Base-by-base conservation (phyloP, 176 grass and related monocot genomes). In the Poa annua region DNA sequence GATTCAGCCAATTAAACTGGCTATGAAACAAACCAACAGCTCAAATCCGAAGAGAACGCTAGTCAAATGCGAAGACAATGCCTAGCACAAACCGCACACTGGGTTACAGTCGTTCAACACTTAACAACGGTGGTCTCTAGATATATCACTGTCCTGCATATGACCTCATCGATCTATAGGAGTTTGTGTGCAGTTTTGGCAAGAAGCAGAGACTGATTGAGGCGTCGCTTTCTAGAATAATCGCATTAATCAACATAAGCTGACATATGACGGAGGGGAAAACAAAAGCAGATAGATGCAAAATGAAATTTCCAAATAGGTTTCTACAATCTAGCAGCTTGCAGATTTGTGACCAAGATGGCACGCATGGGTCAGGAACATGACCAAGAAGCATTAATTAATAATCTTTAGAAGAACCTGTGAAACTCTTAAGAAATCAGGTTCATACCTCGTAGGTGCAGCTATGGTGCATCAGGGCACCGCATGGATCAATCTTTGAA, bases 401-500 rank as follows among this genome's bases (percentile, higher is more conserved):
- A 3, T 2, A n/a, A 33, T 67, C 15, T 22, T 15, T 39, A 20
- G 12, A 72, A 13, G 3, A 36, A 42, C 11, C 3, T 33, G 8
- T 41, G 21, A 60, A 66, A 32, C 70, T 45, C 14, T 9, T 6
- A 25, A 83, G 26, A 76, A 77, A 59, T 12, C 83, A 78, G 71
- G 57, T 6, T 49, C 7, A 11, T 88, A 84, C 88, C 88, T 85
- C 1, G 25, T 22, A 47, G 0, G 38, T 45, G 68, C 33, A 75
- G 34, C 54, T 38, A 77, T 22, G 48, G 24, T 11, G 45, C 19
- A 33, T 32, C 25, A 33, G 32, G 16, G 57, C 71, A 69, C 11
- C 8, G 36, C 49, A 16, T 17, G 5, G 12, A 75, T 80, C 80
- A 92, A 78, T 98, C 89, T 14, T 74, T 88, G 75, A 98, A 95